Percentiles rank a stretch among this genome's conserved stretches.
Conservation (phyloP, 257 asterid genomes). For the Solanum corneliomulleri region DNA sequence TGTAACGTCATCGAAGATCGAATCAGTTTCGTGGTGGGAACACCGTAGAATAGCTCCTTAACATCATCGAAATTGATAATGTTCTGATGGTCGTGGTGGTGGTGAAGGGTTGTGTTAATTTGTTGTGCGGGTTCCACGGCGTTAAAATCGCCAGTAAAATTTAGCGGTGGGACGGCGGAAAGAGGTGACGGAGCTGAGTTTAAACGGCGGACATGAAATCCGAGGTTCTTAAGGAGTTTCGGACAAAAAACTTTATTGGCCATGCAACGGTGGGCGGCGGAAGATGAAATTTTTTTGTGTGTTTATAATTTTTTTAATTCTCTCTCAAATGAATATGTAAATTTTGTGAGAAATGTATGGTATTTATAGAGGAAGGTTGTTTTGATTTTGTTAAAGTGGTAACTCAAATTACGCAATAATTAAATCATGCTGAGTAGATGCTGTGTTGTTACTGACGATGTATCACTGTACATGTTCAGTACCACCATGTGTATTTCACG, state of each 20-base stretch:
- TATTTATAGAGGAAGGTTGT: background rate
- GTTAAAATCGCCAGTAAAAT: background rate
- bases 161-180: constrained; percentile 12
- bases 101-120: background rate
- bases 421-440: constrained; percentile 1
- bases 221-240: background rate
- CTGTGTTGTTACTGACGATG: background rate
- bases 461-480: background rate
- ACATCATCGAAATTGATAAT: constrained; percentile 16
- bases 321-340: background rate
- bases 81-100: background rate
- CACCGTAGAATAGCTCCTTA: constrained; percentile 29
- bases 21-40: constrained; percentile 36
- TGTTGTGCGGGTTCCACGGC: background rate
- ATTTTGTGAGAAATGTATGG: background rate
- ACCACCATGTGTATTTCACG: background rate
- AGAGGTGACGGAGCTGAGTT: constrained; percentile 25
- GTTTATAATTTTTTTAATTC: background rate
- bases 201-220: constrained; percentile 12
- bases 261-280: constrained; percentile 1
- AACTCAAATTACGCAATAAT: background rate
- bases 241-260: background rate
- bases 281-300: background rate
- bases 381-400: background rate
- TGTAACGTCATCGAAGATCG: constrained; percentile 36